Conservation (phyloP, 2,329 filamentous ascomycete species). For the Alternaria rosae region DNA sequence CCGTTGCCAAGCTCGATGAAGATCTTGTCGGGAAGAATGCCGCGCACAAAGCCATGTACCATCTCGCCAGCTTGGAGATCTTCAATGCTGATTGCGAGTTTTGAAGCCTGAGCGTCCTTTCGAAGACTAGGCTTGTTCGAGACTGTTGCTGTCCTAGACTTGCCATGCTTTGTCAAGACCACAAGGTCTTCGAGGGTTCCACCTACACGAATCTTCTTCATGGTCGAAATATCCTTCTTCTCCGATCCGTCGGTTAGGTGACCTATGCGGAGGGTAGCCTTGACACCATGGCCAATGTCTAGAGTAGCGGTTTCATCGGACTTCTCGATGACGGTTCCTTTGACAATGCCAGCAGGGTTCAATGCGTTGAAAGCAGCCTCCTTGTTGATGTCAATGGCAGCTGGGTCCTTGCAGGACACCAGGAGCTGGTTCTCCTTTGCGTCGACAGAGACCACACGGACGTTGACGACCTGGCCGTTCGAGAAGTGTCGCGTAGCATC, state of each 20-base stretch:
- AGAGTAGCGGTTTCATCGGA: conserved; percentile 62
- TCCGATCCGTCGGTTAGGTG: conserved; percentile 86
- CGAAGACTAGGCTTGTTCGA: conserved; percentile 85
- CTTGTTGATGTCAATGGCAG: conserved; percentile 79
- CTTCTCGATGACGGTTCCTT: conserved; percentile 68
- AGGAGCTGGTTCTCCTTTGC: conserved; percentile 74
- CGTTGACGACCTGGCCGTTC: conserved; percentile 86
- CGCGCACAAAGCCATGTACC: conserved; percentile 82
- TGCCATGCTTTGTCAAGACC: conserved; percentile 83
- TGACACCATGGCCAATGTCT: conserved; percentile 78
- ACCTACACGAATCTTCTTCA: conserved; percentile 84
- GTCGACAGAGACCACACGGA: conserved; percentile 85
- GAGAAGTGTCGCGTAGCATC: conserved; percentile 91
- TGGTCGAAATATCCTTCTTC: conserved; percentile 76
- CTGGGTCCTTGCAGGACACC: conserved; percentile 92
- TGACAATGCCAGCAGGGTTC: conserved; percentile 75
- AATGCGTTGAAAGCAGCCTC: conserved; percentile 75
- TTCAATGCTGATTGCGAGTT: conserved; percentile 74
- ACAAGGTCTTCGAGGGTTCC: conserved; percentile 83
- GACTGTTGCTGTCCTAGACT: conserved; percentile 76
- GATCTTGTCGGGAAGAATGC: conserved; percentile 79
- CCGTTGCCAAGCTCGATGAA: conserved; percentile 89
- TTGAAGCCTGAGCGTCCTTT: conserved; percentile 74
- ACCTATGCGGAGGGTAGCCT: conserved; percentile 76
- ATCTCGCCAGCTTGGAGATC: conserved; percentile 73